Conservation (phyloP, 345 rosid genomes). For the Firmiana major region DNA sequence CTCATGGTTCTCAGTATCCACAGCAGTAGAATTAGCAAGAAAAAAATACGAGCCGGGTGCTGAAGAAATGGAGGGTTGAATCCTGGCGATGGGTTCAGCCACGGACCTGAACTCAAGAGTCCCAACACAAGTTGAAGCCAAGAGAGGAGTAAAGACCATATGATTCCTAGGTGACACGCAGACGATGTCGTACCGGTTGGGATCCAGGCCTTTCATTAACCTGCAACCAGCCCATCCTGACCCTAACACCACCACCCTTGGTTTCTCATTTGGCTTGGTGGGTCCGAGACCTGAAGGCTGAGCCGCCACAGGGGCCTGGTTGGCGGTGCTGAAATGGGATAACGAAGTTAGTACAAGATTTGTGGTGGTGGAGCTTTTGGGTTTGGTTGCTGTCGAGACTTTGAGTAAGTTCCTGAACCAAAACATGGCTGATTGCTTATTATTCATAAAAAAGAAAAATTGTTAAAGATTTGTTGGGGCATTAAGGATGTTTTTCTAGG, state of each 20-base stretch:
- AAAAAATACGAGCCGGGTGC: slow-evolving; percentile 75
- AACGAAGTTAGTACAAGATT: slow-evolving; percentile 23
- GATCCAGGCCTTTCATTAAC: slow-evolving; percentile 75
- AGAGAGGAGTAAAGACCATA: slow-evolving; percentile 87
- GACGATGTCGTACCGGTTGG: slow-evolving; percentile 66
- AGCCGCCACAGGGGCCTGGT: neutral
- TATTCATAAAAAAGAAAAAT: neutral
- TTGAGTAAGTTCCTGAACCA: slow-evolving; percentile 33
- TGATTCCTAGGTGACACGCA: slow-evolving; percentile 87
- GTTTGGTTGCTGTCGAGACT: slow-evolving; percentile 15
- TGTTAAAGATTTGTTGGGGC: no score
- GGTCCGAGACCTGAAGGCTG: slow-evolving; percentile 47
- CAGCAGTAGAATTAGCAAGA: slow-evolving; percentile 59
- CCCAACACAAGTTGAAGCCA: slow-evolving; percentile 97
- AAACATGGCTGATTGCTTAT: slow-evolving; percentile 26
- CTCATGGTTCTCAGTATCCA: slow-evolving; percentile 58
- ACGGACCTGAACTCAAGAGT: slow-evolving; percentile 94
- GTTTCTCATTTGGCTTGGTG: slow-evolving; percentile 57
- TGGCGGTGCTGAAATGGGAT: slow-evolving; percentile 35
- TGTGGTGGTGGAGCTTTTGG: slow-evolving; percentile 1
- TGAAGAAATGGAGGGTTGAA: slow-evolving; percentile 79
- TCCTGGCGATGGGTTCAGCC: slow-evolving; percentile 77
- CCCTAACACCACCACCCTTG: slow-evolving; percentile 83
- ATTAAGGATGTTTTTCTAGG: neutral
- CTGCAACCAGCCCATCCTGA: slow-evolving; percentile 97